Evolutionary conservation across 2,329 filamentous ascomycete species (phyloP).

Genomic region (Alternaria arborescens): DNA sequence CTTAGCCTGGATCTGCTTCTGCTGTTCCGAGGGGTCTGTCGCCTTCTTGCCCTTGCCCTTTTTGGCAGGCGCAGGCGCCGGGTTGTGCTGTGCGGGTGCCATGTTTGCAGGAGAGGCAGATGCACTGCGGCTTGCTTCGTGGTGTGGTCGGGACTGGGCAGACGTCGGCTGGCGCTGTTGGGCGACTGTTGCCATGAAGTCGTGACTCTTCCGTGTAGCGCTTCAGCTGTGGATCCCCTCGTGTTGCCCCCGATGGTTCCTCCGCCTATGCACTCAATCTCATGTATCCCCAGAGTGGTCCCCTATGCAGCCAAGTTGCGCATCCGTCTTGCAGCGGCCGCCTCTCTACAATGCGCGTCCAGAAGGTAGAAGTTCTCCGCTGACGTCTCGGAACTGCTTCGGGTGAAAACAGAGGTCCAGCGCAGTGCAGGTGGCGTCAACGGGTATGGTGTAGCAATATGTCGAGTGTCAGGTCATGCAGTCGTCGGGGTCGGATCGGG

Average conservation of each 20-base stretch:
- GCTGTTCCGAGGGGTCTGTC: slow-evolving; percentile 85
- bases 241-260: slow-evolving; percentile 24
- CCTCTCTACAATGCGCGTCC: slow-evolving; percentile 27
- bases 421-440: slow-evolving; percentile 16
- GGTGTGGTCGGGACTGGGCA: slow-evolving; percentile 45
- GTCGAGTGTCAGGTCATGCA: slow-evolving; percentile 14
- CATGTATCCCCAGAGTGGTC: slow-evolving; percentile 4
- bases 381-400: slow-evolving; percentile 40
- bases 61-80: slow-evolving; percentile 67
- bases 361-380: slow-evolving; percentile 22
- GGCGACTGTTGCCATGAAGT: slow-evolving; percentile 48
- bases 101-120: slow-evolving; percentile 55
- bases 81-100: slow-evolving; percentile 56
- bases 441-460: slow-evolving; percentile 8
- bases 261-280: slow-evolving; percentile 13
- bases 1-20: slow-evolving; percentile 88
- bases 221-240: slow-evolving; percentile 19
- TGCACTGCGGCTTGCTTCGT: slow-evolving; percentile 52
- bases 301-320: slow-evolving; percentile 24
- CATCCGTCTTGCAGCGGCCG: slow-evolving; percentile 26
- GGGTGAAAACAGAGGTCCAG: slow-evolving; percentile 14
- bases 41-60: slow-evolving; percentile 87
- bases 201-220: slow-evolving; percentile 28
- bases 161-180: slow-evolving; percentile 47
- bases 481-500: slow-evolving; percentile 11